These are phyloP conservation scores for Saccharomyces eubayanus DNA, from an alignment of 805 yeast genomes.

Conservation along the genomic window DNA sequence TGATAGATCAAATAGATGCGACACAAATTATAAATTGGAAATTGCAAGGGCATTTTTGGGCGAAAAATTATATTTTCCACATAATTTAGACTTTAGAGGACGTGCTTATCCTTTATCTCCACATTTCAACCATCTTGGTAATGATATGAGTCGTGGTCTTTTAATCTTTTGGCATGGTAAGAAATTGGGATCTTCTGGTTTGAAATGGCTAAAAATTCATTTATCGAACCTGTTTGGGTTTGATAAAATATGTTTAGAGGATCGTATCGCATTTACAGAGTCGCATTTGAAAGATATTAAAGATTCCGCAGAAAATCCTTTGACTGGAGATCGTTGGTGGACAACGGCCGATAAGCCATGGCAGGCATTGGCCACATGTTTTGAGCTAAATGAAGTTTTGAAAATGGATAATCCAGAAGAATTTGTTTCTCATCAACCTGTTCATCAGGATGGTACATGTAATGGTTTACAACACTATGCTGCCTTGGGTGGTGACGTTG, in stretches of 20 bases:
- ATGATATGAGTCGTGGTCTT: constrained; percentile 66
- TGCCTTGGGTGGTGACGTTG: constrained; percentile 76
- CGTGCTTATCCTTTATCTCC: constrained; percentile 78
- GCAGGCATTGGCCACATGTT: constrained; percentile 68
- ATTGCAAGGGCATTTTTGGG: constrained; percentile 90
- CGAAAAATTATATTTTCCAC: constrained; percentile 71
- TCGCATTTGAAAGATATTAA: constrained; percentile 46
- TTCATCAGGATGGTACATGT: constrained; percentile 83
- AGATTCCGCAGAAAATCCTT: constrained; percentile 58
- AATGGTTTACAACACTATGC: constrained; percentile 84
- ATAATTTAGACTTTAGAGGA: constrained; percentile 74
- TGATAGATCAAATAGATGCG: constrained; percentile 83
- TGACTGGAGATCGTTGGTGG: constrained; percentile 57
- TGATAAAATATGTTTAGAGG: constrained; percentile 62
- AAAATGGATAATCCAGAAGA: constrained; percentile 56
- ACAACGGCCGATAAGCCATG: constrained; percentile 69
- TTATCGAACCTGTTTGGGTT: constrained; percentile 65
- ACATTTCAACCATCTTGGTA: constrained; percentile 73
- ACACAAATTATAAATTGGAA: constrained; percentile 84
- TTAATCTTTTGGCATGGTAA: constrained; percentile 72
- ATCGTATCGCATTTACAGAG: constrained; percentile 53
- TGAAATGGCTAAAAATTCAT: constrained; percentile 70
- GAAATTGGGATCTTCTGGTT: constrained; percentile 53
- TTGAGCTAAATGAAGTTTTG: constrained; percentile 56
- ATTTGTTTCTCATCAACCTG: constrained; percentile 63